Percentiles rank a stretch among this genome's conserved stretches.
These are phyloP conservation scores for Shiraia bambusicola DNA, from an alignment of 2,329 filamentous ascomycete species.

Conservation along the genomic window DNA sequence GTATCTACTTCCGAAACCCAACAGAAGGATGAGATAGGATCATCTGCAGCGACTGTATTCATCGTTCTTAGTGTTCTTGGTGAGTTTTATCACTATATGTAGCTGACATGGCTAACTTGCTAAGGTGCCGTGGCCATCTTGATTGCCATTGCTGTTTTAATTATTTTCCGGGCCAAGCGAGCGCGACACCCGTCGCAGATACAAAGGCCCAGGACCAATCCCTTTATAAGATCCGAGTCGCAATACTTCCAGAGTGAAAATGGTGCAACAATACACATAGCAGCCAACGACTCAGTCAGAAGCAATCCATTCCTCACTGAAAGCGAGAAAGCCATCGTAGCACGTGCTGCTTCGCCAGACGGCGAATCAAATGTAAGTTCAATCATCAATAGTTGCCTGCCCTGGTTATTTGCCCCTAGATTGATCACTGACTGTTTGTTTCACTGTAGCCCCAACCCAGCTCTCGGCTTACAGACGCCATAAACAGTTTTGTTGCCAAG, in stretches of 20 bases:
- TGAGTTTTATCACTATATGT: neutral
- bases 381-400: neutral
- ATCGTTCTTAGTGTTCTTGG: constrained; percentile 12
- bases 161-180: constrained; percentile 5
- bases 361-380: constrained; percentile 10
- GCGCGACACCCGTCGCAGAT: neutral
- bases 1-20: neutral
- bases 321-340: constrained; percentile 13
- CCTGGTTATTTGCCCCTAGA: neutral
- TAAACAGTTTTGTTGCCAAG: constrained; percentile 12
- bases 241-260: neutral
- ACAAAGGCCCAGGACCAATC: neutral
- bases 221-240: neutral
- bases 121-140: constrained; percentile 9
- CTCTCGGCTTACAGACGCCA: constrained; percentile 5
- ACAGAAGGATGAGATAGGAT: constrained; percentile 4
- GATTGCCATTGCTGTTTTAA: constrained; percentile 8
- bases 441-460: neutral
- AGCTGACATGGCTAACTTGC: neutral
- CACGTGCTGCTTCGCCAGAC: constrained; percentile 9
- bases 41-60: constrained; percentile 9
- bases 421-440: neutral
- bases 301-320: constrained; percentile 9
- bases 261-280: constrained; percentile 1
- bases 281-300: neutral